These are phyloP conservation scores for Podospora pseudocomata DNA, from an alignment of 495 filamentous ascomycete species.

Conservation along the genomic window DNA sequence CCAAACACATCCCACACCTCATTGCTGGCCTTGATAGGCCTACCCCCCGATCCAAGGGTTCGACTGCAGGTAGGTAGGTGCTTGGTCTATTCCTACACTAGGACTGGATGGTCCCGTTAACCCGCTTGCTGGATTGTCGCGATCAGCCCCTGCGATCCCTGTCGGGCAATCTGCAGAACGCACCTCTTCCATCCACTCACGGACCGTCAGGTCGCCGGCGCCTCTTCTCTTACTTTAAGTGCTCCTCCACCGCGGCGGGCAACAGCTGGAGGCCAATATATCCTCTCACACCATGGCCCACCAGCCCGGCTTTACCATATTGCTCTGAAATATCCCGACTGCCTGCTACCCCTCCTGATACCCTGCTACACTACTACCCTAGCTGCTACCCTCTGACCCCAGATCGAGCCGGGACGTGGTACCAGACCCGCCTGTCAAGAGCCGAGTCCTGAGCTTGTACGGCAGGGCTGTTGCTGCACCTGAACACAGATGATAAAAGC, in stretches of 20 bases:
- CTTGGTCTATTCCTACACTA: conserved; percentile 13
- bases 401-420: conserved; percentile 12
- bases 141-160: conserved; percentile 32
- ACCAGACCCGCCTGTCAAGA: conserved; percentile 20
- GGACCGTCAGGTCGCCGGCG: conserved; percentile 4
- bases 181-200: conserved; percentile 19
- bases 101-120: conserved; percentile 22
- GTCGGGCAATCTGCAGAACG: conserved; percentile 29
- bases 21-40: conserved; percentile 20
- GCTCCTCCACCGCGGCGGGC: conserved; percentile 24
- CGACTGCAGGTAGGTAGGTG: neutral
- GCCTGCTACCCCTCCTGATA: conserved; percentile 17
- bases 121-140: conserved; percentile 31
- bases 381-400: conserved; percentile 7
- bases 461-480: conserved; percentile 16
- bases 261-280: conserved; percentile 19
- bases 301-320: conserved; percentile 37
- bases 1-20: conserved; percentile 24
- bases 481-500: conserved; percentile 14
- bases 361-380: too few species aligned
- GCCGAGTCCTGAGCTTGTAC: conserved; percentile 24
- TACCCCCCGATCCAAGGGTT: conserved; percentile 11
- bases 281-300: conserved; percentile 30
- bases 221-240: conserved; percentile 22
- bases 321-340: conserved; percentile 34